phyloP scores from a whole-genome alignment of 2,329 filamentous ascomycete species.

The Chaetomiaceae sp. region DNA sequence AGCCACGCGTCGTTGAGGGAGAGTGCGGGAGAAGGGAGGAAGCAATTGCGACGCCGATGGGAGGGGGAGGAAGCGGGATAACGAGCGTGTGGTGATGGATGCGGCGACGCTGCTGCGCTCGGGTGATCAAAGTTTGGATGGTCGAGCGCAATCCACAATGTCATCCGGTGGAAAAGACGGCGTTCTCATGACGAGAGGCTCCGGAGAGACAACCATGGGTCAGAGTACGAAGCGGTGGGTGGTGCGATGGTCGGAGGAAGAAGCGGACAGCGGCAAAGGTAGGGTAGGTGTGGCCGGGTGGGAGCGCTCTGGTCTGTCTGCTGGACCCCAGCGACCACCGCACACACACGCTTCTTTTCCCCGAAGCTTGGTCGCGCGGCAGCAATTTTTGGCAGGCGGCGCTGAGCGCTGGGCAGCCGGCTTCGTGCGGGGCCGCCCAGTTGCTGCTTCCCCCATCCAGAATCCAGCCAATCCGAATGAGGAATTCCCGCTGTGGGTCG shows the following conservation, averaged over 20 bases:
- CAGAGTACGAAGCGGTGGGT: constrained; percentile 8
- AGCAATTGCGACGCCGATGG: constrained; percentile 3
- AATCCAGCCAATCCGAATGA: constrained; percentile 3
- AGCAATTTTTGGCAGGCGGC: constrained; percentile 23
- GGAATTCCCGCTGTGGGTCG: background rate
- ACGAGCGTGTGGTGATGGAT: background rate
- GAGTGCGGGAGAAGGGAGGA: background rate
- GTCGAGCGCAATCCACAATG: constrained; percentile 15
- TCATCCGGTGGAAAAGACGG: constrained; percentile 8
- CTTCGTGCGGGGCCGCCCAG: constrained; percentile 14
- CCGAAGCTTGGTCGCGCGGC: constrained; percentile 17
- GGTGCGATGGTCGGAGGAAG: constrained; percentile 16
- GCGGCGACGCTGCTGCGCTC: background rate
- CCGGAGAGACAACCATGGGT: constrained; percentile 5
- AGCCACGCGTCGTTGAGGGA: background rate
- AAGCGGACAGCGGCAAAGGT: constrained; percentile 12
- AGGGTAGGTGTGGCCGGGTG: constrained; percentile 15
- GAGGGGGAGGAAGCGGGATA: constrained; percentile 1
- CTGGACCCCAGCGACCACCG: constrained; percentile 10
- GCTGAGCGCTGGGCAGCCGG: constrained; percentile 3
- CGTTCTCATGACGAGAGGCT: constrained; percentile 19
- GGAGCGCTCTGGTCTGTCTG: constrained; percentile 19
- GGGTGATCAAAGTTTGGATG: constrained; percentile 12
- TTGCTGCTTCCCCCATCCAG: background rate
- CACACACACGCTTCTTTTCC: constrained; percentile 12